Evolutionary conservation across 106 monocot genomes (phyloP).

Genomic region (Dioscorea dumetorum): DNA sequence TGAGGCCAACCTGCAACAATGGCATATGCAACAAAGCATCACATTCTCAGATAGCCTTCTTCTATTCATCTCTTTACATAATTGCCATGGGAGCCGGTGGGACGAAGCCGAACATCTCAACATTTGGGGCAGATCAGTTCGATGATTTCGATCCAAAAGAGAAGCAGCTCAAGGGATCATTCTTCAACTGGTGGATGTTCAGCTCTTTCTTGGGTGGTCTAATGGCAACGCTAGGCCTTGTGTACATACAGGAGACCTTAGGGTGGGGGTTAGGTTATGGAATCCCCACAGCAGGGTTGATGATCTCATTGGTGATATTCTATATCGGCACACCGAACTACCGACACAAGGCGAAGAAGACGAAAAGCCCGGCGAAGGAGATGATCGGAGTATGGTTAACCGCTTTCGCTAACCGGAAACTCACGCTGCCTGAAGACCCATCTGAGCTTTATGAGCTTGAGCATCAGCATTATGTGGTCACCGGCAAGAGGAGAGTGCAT

Average conservation of each 20-base stretch:
- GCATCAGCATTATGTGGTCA: conserved; percentile 19
- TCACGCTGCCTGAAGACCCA: conserved; percentile 15
- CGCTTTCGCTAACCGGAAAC: conserved; percentile 31
- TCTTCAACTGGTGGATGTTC: conserved; percentile 97
- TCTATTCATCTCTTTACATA: conserved; percentile 56
- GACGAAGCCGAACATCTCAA: conserved; percentile 66
- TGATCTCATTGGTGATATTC: conserved; percentile 39
- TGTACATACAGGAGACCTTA: conserved; percentile 74
- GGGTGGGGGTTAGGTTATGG: conserved; percentile 69
- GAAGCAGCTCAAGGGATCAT: conserved; percentile 50
- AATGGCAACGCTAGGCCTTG: conserved; percentile 36
- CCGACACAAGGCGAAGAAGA: conserved; percentile 38
- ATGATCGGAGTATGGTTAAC: conserved; percentile 21
- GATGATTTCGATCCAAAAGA: conserved; percentile 43
- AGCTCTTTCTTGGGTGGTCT: conserved; percentile 52
- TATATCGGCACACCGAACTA: conserved; percentile 52
- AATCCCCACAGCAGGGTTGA: conserved; percentile 55
- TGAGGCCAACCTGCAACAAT: conserved; percentile 23
- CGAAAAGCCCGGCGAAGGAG: conserved; percentile 27
- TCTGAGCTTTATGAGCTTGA: conserved; percentile 44
- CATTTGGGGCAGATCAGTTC: conserved; percentile 73
- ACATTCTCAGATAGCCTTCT: conserved; percentile 31
- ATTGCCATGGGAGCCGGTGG: conserved; percentile 69
- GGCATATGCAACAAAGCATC: conserved; percentile 30
- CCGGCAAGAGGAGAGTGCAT: conserved; percentile 38